These are phyloP conservation scores for Globisporangium irregulare DNA, from an alignment of 352 stramenopile genomes.

Conservation along the genomic window DNA sequence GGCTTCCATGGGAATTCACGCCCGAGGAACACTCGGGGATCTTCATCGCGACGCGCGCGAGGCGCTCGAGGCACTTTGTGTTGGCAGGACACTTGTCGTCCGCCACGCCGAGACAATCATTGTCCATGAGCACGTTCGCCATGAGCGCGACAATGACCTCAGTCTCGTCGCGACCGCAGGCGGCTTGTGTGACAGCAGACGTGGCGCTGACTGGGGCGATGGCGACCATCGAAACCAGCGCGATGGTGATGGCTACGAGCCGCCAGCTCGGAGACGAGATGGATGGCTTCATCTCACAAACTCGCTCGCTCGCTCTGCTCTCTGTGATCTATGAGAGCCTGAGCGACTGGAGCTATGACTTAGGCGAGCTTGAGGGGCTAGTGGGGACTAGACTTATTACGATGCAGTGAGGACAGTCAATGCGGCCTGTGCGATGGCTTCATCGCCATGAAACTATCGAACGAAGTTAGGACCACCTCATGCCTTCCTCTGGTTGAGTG, in stretches of 20 bases:
- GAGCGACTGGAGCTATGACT: background rate
- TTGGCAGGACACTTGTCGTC: constrained; percentile 11
- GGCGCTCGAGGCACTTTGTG: constrained; percentile 5
- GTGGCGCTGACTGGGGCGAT: background rate
- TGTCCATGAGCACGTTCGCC: constrained; percentile 9
- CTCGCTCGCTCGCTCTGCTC: background rate
- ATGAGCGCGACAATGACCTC: constrained; percentile 10
- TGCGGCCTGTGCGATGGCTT: too few relatives aligned
- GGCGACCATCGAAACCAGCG: background rate
- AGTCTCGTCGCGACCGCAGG: constrained; percentile 6
- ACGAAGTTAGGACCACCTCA: too few relatives aligned
- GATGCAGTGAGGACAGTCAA: too few relatives aligned
- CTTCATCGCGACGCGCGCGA: constrained; percentile 3
- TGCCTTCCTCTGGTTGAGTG: too few relatives aligned
- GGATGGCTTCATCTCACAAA: background rate
- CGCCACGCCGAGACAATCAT: constrained; percentile 5
- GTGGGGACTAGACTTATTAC: too few relatives aligned
- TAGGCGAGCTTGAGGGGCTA: too few relatives aligned
- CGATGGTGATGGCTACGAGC: background rate
- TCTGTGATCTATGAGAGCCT: background rate
- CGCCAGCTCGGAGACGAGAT: background rate
- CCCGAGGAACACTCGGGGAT: constrained; percentile 10
- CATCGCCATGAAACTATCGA: too few relatives aligned
- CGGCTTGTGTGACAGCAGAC: background rate
- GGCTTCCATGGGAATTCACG: background rate